Conservation (phyloP, 2,329 filamentous ascomycete species). For the Alternaria angustiovoidea region DNA sequence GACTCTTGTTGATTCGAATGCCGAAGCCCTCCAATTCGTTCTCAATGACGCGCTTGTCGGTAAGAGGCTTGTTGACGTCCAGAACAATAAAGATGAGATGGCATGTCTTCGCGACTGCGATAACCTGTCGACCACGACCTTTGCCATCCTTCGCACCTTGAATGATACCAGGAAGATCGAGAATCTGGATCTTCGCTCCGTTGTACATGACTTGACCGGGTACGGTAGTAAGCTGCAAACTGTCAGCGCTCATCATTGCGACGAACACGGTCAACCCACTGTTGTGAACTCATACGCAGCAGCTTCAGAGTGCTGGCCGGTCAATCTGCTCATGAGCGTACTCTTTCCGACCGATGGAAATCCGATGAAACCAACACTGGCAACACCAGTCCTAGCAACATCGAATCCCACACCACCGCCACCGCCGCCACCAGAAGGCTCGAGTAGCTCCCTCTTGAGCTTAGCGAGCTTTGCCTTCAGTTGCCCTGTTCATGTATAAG, state of each 20-base stretch:
- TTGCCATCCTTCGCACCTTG: constrained; percentile 98
- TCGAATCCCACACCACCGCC: constrained; percentile 92
- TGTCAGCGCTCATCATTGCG: constrained; percentile 18
- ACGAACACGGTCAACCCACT: constrained; percentile 21
- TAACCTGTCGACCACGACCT: constrained; percentile 96
- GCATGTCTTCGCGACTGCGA: constrained; percentile 98
- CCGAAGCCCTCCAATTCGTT: constrained; percentile 95
- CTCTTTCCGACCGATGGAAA: constrained; percentile 99
- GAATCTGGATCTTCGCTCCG: constrained; percentile 96
- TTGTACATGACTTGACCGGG: constrained; percentile 97
- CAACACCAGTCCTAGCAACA: constrained; percentile 95
- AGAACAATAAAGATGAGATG: constrained; percentile 98
- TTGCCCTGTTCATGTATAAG: constrained; percentile 64
- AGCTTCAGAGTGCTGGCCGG: constrained; percentile 95
- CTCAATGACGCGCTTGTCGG: constrained; percentile 96
- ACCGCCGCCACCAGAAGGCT: constrained; percentile 81
- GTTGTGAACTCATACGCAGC: constrained; percentile 99
- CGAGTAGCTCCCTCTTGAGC: constrained; percentile 93
- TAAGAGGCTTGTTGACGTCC: constrained; percentile 97
- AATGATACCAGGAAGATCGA: constrained; percentile 98
- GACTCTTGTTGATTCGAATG: constrained; percentile 95
- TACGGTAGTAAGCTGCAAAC: constrained; percentile 78
- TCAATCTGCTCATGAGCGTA: constrained; percentile 93
- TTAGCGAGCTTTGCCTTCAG: constrained; percentile 98
- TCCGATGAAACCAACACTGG: constrained; percentile 95